phyloP scores from a whole-genome alignment of 371 early-diverging fungal genomes.

The Racocetra persica region DNA sequence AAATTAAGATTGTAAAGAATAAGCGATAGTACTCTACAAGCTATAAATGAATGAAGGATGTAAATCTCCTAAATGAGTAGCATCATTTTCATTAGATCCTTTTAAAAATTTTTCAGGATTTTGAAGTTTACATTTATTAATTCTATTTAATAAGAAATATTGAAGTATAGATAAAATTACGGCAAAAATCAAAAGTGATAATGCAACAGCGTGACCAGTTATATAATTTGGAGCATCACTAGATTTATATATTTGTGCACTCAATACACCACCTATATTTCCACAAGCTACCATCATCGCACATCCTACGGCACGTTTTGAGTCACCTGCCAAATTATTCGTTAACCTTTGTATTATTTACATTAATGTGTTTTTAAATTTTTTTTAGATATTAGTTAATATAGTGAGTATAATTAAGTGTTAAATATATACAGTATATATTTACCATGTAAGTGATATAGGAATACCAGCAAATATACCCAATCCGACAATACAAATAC shows the following conservation, averaged over 20 bases:
- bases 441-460: conserved; percentile 33
- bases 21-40: background rate
- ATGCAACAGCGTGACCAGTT: background rate
- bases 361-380: background rate
- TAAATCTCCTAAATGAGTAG: background rate
- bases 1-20: too few relatives aligned
- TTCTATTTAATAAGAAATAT: background rate
- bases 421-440: background rate
- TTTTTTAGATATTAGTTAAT: too few relatives aligned
- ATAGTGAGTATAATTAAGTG: too few relatives aligned
- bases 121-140: background rate
- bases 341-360: background rate
- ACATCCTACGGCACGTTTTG: conserved; percentile 64
- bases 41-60: conserved; percentile 27
- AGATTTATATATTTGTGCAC: conserved; percentile 67
- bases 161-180: background rate
- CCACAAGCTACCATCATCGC: conserved; percentile 55
- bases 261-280: conserved; percentile 57
- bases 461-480: conserved; percentile 24
- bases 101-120: conserved; percentile 7
- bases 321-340: conserved; percentile 52
- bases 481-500: conserved; percentile 46
- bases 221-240: conserved; percentile 65
- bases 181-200: background rate
- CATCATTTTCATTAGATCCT: background rate